phyloP scores from a whole-genome alignment of 2,329 filamentous ascomycete genomes.

The Triangularia verruculosa region DNA sequence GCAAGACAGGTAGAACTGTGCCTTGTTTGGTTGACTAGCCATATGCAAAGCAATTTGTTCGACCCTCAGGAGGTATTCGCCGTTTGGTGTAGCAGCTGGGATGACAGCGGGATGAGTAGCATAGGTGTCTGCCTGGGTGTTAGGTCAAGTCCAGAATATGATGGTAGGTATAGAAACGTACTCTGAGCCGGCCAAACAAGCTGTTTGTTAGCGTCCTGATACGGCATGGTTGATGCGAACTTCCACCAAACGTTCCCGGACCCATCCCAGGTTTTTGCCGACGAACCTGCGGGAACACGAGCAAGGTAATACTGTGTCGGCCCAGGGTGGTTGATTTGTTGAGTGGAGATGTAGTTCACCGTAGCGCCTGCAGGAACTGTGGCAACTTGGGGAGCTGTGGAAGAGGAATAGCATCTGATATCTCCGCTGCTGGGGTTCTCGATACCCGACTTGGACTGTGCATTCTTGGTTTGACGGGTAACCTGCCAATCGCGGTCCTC shows the following conservation, averaged over 20 bases:
- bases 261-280: constrained; percentile 37
- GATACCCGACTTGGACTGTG: constrained; percentile 35
- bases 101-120: constrained; percentile 35
- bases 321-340: constrained; percentile 39
- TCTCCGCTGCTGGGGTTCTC: constrained; percentile 32
- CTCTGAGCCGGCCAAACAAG: constrained; percentile 41
- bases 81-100: constrained; percentile 33
- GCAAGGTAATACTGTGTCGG: constrained; percentile 42
- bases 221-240: constrained; percentile 40
- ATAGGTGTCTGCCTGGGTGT: constrained; percentile 31
- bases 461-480: constrained; percentile 38
- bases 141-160: background rate
- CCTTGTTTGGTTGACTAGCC: constrained; percentile 35
- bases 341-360: constrained; percentile 36
- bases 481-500: constrained; percentile 36
- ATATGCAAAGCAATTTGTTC: constrained; percentile 42
- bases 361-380: constrained; percentile 34
- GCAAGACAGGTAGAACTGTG: constrained; percentile 40
- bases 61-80: constrained; percentile 40
- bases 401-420: constrained; percentile 37
- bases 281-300: constrained; percentile 35
- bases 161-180: constrained; percentile 20
- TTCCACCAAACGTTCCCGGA: constrained; percentile 39
- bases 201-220: constrained; percentile 45
- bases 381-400: constrained; percentile 31